Conservation (phyloP, 2,329 filamentous ascomycete species). For the Fusarium redolens region DNA sequence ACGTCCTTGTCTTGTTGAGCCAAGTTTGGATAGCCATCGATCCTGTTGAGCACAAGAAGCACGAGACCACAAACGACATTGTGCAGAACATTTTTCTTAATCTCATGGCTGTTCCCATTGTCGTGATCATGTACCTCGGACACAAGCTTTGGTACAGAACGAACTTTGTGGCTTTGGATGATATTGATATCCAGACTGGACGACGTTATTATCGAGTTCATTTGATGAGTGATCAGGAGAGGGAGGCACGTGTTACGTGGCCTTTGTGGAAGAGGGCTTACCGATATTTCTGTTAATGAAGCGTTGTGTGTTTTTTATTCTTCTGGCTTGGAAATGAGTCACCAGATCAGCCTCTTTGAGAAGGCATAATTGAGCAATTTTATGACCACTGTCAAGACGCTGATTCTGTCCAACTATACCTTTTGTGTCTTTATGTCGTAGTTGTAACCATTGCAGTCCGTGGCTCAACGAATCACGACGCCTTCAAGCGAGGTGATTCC, state of each 20-base stretch:
- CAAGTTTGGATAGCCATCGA: slow-evolving; percentile 90
- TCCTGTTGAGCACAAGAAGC: slow-evolving; percentile 68
- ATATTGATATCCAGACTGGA: slow-evolving; percentile 90
- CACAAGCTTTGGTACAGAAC: slow-evolving; percentile 78
- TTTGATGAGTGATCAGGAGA: slow-evolving; percentile 81
- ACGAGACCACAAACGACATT: slow-evolving; percentile 54
- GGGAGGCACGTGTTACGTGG: slow-evolving; percentile 76
- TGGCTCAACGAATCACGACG: fast-evolving
- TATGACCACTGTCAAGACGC: not conserved
- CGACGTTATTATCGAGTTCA: slow-evolving; percentile 84
- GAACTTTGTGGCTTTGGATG: slow-evolving; percentile 64
- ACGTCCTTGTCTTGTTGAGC: slow-evolving; percentile 77
- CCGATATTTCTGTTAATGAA: slow-evolving; percentile 73
- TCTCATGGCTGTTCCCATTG: slow-evolving; percentile 76
- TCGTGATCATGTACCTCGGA: slow-evolving; percentile 73
- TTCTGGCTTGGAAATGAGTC: not conserved
- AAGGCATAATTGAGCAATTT: not conserved
- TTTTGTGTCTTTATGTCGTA: not conserved
- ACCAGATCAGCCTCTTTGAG: not conserved
- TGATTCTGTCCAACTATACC: no score
- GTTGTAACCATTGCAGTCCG: no score
- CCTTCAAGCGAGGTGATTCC: fast-evolving
- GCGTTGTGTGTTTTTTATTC: not conserved
- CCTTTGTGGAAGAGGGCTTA: slow-evolving; percentile 81
- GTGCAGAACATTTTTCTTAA: slow-evolving; percentile 77